Base-by-base conservation (phyloP, 2,329 filamentous ascomycete genomes). In the Spiromastix sp. region DNA sequence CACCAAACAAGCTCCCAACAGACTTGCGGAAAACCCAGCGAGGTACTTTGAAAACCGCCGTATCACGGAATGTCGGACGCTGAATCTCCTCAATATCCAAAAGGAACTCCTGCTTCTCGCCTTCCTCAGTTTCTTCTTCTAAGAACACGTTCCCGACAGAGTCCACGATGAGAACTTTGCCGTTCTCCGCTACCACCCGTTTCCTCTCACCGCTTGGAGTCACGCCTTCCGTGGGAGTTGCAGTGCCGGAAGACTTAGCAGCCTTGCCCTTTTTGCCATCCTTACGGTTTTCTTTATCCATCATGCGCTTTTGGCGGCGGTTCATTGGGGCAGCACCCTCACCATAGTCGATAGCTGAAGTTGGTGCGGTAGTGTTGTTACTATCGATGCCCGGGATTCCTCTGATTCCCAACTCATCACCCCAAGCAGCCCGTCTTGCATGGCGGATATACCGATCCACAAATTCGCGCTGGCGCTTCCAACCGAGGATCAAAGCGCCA, bases 81-180 rank as follows among this genome's bases (percentile, higher is more conserved):
- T 72, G 69, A 41, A 98, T 79, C 57, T 95, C 85, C 40, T 86
- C 74, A 51, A 95, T 78, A 56, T 98, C 89, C 41, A 98, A 77
- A 44, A 95, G 66, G 54, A 80, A 93, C 55, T 95, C 85, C 47
- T 82, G 74, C 20, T 77, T 72, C 37, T 83, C 77, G 35, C 91
- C 91, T 16, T 95, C 85, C 47, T 87, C 86, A 34, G 85, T 85
- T 49, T 85, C 74, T 54, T 93, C 84, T 60, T 96, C 87, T n/a
- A 98, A 69, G 54, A 85, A 98, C 9, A 98, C 91, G 49, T 95
- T 86, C 18, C 91, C 91, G 7, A 81, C 68, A 1, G 84, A 85
- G 60, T 98, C 89, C 3, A 98, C 91, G 37, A 98, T 80, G 24
- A 98, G 68, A 1, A 93, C 71, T 67, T 96, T 98, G 47, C 91